Evolutionary conservation across 352 stramenopile species (phyloP).

Genomic region (Globisporangium parvum): DNA sequence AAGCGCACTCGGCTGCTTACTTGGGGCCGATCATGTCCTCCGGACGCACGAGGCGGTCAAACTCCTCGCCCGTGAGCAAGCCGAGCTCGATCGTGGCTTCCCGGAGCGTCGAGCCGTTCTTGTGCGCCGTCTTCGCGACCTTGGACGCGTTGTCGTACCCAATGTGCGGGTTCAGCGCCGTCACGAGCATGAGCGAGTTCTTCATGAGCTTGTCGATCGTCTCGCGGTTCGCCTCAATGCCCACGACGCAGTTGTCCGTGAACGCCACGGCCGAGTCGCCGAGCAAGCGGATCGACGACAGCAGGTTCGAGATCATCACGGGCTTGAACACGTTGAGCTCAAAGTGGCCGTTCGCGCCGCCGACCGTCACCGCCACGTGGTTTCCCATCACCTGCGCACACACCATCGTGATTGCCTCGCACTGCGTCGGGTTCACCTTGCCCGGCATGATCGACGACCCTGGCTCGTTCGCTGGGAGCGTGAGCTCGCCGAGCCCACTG

Average conservation of each 20-base stretch:
- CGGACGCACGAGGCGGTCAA: slow-evolving; percentile 93
- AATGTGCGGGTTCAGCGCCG: slow-evolving; percentile 95
- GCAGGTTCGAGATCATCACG: slow-evolving; percentile 91
- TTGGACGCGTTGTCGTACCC: slow-evolving; percentile 96
- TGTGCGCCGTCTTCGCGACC: slow-evolving; percentile 95
- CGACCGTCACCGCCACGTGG: slow-evolving; percentile 90
- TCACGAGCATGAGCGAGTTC: slow-evolving; percentile 96
- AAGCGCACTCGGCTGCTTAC: slow-evolving; percentile 19
- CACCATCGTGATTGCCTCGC: slow-evolving; percentile 96
- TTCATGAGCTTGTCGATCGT: slow-evolving; percentile 92
- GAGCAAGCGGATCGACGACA: slow-evolving; percentile 79
- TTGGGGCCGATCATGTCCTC: slow-evolving; percentile 94
- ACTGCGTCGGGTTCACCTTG: slow-evolving; percentile 89
- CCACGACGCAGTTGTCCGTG: slow-evolving; percentile 90
- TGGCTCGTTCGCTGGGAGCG: slow-evolving; percentile 59
- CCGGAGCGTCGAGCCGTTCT: slow-evolving; percentile 90
- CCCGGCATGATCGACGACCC: slow-evolving; percentile 73
- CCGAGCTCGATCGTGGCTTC: slow-evolving; percentile 88
- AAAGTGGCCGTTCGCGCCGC: slow-evolving; percentile 94
- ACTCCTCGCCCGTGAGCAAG: slow-evolving; percentile 92
- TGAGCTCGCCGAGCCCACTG: slow-evolving; percentile 55
- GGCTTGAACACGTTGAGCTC: slow-evolving; percentile 98
- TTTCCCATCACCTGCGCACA: slow-evolving; percentile 96
- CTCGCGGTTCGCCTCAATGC: slow-evolving; percentile 88
- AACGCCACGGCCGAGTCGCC: slow-evolving; percentile 87